Evolutionary conservation across 2,329 filamentous ascomycete genomes (phyloP), one percentile per base, ranked within the genome.

Genomic region (Claviceps sp.): DNA sequence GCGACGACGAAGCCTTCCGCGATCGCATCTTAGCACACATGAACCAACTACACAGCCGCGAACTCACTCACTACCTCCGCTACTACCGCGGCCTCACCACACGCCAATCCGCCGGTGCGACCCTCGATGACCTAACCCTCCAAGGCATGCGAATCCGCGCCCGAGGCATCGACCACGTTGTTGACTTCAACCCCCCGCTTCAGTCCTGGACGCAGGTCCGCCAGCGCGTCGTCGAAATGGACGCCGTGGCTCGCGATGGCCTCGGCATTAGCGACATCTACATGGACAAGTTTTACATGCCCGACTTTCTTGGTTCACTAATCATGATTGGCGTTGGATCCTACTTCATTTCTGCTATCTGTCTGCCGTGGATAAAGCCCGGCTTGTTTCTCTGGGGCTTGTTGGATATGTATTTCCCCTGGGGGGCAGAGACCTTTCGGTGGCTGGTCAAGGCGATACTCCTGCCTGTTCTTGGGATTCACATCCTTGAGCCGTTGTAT

Each of bases 11-110:
- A 47, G 60, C 59, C 38, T 58, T 62, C 53, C 67, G 63, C 47
- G 57, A 59, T 41, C 67, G 69, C 58, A 71, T 72, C 65, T 78
- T 91, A 62, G 74, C 74, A 37, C 90, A 96, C 72, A 93, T 96
- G 87, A 95, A 96, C 70, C 72, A 73, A 44, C 85, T 91, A 67
- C 91, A 95, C 70, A 72, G 76, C 49, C 76, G 80, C 59, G 87
- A 88, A 53, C 80, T 95, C 48, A 71, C 78, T 53, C 77, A 85
- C 63, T 95, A 90, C 68, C 78, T 94, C n/a, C 82, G 82, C 57
- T 79, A 89, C 66, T 89, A 82, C 71, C 74, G 72, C 63, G 66
- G 72, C 16, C 71, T 87, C 45, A 76, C 82, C 16, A 62, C 75
- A 7, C 66, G 70, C 54, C 51, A 52, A 14, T 69, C 75, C 48